Conservation (phyloP, 2,329 filamentous ascomycete genomes). For the Aureobasidium sp. region DNA sequence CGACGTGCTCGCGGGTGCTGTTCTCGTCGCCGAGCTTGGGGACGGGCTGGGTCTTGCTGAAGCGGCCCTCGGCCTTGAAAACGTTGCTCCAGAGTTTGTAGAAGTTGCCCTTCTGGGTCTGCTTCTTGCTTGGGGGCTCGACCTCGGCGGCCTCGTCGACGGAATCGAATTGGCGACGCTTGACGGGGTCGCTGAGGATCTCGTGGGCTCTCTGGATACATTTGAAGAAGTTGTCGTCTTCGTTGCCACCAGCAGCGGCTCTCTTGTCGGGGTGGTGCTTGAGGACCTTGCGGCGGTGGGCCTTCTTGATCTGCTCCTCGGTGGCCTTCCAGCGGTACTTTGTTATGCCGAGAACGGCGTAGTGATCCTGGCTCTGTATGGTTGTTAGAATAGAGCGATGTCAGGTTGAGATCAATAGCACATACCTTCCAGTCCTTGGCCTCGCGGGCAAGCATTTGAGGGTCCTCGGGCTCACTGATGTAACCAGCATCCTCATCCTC, state of each 20-base stretch:
- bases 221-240: constrained; percentile 99
- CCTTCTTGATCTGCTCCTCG: constrained; percentile 97
- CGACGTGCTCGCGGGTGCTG: constrained; percentile 79
- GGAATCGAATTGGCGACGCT: constrained; percentile 91
- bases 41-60: constrained; percentile 85
- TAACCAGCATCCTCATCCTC: constrained; percentile 86
- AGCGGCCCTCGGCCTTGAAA: constrained; percentile 86
- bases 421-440: constrained; percentile 99
- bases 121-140: constrained; percentile 87
- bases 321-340: constrained; percentile 90
- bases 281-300: constrained; percentile 98
- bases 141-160: constrained; percentile 92
- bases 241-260: constrained; percentile 74
- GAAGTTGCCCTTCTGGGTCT: constrained; percentile 63
- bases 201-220: constrained; percentile 99
- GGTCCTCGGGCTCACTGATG: constrained; percentile 88
- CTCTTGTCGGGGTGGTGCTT: constrained; percentile 99
- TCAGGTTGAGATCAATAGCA: neutral
- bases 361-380: constrained; percentile 81
- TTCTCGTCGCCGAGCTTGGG: constrained; percentile 79
- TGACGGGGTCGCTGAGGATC: constrained; percentile 81
- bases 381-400: neutral
- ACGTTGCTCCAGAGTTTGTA: constrained; percentile 91
- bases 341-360: constrained; percentile 86
- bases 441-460: constrained; percentile 81